Evolutionary conservation across 805 yeast species (phyloP).

Genomic region (Yarrowia deformans): DNA sequence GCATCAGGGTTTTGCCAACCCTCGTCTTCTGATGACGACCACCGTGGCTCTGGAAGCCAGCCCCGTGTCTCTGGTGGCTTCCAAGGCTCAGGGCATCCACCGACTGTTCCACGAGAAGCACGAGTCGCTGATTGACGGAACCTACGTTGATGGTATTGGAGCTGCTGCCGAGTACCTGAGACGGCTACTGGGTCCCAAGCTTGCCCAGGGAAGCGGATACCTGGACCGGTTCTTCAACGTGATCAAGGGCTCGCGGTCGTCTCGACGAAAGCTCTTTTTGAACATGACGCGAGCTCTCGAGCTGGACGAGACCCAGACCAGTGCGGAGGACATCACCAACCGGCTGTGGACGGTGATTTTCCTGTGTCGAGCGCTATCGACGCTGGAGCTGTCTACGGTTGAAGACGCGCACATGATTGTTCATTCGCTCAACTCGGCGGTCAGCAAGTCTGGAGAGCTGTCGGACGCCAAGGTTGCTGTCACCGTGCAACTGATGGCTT

Average conservation of each 20-base stretch:
- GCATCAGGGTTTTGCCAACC: constrained; percentile 75
- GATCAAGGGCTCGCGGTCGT: constrained; percentile 53
- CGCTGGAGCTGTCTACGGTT: constrained; percentile 52
- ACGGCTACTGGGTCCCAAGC: constrained; percentile 46
- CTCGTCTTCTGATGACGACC: constrained; percentile 71
- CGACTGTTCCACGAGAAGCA: constrained; percentile 65
- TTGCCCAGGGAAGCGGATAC: constrained; percentile 48
- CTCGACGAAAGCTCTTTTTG: constrained; percentile 55
- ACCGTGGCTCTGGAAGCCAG: constrained; percentile 74
- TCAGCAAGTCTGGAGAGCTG: constrained; percentile 53
- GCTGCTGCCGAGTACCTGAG: constrained; percentile 59
- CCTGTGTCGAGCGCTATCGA: constrained; percentile 54
- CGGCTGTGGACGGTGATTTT: constrained; percentile 50
- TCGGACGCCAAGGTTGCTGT: constrained; percentile 20
- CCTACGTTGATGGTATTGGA: constrained; percentile 68
- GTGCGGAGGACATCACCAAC: constrained; percentile 41
- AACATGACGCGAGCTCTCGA: constrained; percentile 50
- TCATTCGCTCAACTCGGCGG: constrained; percentile 55
- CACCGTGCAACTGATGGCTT: constrained; percentile 39
- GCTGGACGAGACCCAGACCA: constrained; percentile 47
- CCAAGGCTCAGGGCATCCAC: constrained; percentile 62
- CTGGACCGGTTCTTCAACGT: constrained; percentile 55
- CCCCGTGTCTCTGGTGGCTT: constrained; percentile 53
- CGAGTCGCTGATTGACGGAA: constrained; percentile 72
- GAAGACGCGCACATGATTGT: constrained; percentile 62